Conservation (phyloP, 306 rosid species). For the Vigna trinervia region DNA sequence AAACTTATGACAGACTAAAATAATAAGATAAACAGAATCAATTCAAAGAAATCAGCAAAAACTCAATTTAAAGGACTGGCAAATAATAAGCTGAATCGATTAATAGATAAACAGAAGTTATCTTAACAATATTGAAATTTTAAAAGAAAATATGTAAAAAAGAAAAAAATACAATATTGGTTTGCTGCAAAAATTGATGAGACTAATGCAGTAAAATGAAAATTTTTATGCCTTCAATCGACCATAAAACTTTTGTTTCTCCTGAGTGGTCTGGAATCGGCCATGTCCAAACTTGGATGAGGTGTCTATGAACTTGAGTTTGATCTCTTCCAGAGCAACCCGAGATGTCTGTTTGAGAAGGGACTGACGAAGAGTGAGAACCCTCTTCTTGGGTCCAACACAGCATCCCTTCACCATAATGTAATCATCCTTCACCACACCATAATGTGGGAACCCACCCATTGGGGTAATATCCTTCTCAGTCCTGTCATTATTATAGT, state of each 20-base stretch:
- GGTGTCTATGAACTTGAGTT: conserved; percentile 77
- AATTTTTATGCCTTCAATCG: conserved; percentile 56
- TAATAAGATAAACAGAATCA: too few species aligned
- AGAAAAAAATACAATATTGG: too few species aligned
- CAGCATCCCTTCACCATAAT: conserved; percentile 72
- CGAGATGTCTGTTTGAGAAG: conserved; percentile 78
- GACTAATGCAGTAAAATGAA: too few species aligned
- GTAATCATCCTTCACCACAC: conserved; percentile 68
- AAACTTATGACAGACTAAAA: too few species aligned
- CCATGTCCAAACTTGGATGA: conserved; percentile 91
- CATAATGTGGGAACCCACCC: conserved; percentile 90
- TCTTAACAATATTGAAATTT: too few species aligned
- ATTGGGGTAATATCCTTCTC: conserved; percentile 82
- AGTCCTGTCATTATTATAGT: conserved; percentile 49
- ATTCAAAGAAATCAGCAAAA: too few species aligned
- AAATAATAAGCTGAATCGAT: too few species aligned
- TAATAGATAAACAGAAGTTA: too few species aligned
- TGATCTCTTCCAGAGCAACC: conserved; percentile 71
- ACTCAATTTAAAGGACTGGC: too few species aligned
- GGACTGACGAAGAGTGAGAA: conserved; percentile 76
- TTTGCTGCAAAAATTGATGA: too few species aligned
- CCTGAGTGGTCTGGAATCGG: conserved; percentile 75
- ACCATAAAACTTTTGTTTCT: conserved; percentile 76
- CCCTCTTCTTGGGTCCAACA: conserved; percentile 79
- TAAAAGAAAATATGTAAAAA: too few species aligned